Evolutionary conservation across 805 yeast genomes (phyloP), one percentile per base, ranked within the genome.

Genomic region (Torulaspora maleeae): DNA sequence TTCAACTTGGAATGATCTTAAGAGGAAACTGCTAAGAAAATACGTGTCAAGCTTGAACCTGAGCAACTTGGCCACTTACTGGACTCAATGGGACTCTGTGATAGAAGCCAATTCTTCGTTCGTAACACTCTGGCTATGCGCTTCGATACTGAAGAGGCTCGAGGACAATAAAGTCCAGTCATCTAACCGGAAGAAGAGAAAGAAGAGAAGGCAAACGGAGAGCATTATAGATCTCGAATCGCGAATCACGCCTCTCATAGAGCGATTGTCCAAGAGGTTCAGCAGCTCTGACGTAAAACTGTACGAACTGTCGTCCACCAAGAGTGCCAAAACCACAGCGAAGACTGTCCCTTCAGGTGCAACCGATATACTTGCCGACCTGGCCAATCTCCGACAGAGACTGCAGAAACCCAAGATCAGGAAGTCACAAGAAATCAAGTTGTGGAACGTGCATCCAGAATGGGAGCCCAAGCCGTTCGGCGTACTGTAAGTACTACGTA

Each of bases 401-500:
- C 45, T 55, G 43, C 28, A 29, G 10, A 24, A 15, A 22, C 34
- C 44, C 19, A 39, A 22, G 13, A 13, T 34, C 7, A 12, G 36
- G n/a, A 32, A 32, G 19, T 25, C 27, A 10, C 22, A 30, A 35
- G 37, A 13, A 2, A 24, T 29, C 10, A 41, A 49, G 38, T 43
- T 41, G 13, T 39, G 49, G 47, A 36, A 34, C 25, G 32, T 37
- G 38, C 38, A 64, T 37, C 44, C 60, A 0, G 51, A 68, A 28
- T 80, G 84, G 83, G 56, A 58, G 17, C 77, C 82, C 0, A 71
- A 63, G 44, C 82, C 85, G 1, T 79, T 80, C 62, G 86, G 86
- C 4, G 55, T 60, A 22, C 24, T 67, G 44, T 68, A 60, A 37
- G 28, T 29, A 34, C 19, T 44, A 48, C 36, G 38, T 43, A 47